phyloP scores from a whole-genome alignment of 192 early-diverging fungal species.

The Pecoramyces ruminantium region DNA sequence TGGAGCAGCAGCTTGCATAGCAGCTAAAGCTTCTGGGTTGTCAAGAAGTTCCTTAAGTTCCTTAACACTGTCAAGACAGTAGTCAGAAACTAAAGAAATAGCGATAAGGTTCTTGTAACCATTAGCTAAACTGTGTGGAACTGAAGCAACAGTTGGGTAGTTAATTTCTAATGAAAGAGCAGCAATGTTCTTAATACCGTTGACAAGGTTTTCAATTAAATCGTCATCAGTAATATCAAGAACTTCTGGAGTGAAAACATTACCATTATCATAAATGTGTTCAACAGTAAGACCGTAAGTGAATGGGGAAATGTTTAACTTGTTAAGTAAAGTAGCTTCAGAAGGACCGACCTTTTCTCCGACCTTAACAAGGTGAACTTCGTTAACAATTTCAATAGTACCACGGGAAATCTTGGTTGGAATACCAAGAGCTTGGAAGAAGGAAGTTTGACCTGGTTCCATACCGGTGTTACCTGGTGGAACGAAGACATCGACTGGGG shows the following conservation, averaged over 20 bases:
- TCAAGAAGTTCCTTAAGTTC: conserved; percentile 78
- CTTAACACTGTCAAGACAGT: conserved; percentile 4
- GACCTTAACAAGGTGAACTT: conserved; percentile 79
- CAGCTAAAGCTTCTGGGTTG: conserved; percentile 77
- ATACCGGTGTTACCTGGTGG: conserved; percentile 98
- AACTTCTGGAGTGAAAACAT: conserved; percentile 68
- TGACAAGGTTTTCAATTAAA: conserved; percentile 46
- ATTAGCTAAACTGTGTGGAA: conserved; percentile 93
- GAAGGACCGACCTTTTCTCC: conserved; percentile 93
- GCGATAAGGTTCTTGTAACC: conserved; percentile 72
- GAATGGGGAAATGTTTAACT: conserved; percentile 99
- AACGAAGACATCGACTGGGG: conserved; percentile 83
- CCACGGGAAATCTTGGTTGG: conserved; percentile 99
- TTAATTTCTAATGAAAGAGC: conserved; percentile 63
- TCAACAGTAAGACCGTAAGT: conserved; percentile 93
- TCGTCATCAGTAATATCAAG: conserved; percentile 76
- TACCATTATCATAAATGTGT: conserved; percentile 85
- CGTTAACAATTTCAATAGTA: conserved; percentile 98
- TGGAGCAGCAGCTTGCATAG: conserved; percentile 42
- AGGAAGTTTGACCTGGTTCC: conserved; percentile 99
- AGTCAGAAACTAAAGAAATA: conserved; percentile 2
- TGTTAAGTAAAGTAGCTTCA: conserved; percentile 96
- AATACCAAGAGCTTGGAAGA: conserved; percentile 99
- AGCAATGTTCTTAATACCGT: conserved; percentile 54
- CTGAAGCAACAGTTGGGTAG: conserved; percentile 67